phyloP scores from a whole-genome alignment of 179 eudicot species.

The Patellifolia procumbens region DNA sequence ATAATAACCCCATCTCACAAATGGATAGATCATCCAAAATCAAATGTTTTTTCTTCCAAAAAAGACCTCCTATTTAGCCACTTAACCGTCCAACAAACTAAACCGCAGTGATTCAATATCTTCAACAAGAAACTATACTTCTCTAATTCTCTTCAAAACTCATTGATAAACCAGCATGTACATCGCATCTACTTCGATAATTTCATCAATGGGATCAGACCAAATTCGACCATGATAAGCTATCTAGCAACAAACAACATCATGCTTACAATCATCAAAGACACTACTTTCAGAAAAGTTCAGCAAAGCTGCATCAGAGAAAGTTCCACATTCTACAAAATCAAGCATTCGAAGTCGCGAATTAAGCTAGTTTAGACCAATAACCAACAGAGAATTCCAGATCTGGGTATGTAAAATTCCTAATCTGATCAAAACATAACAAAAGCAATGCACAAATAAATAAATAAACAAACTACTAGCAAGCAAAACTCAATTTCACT shows the following conservation, averaged over 20 bases:
- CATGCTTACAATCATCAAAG: not conserved
- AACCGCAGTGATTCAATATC: not conserved
- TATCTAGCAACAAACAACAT: not conserved
- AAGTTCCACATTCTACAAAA: not conserved
- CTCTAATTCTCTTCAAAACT: not conserved
- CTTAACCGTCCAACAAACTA: not conserved
- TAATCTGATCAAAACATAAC: too few species aligned
- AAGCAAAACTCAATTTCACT: not conserved
- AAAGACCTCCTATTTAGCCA: too few species aligned
- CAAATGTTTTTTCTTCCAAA: too few species aligned
- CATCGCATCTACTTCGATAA: not conserved
- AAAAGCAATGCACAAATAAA: too few species aligned
- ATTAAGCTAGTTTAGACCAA: not conserved
- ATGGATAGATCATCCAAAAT: too few species aligned
- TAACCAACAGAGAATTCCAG: slow-evolving; percentile 15
- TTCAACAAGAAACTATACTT: not conserved
- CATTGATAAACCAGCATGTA: not conserved
- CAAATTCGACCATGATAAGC: slow-evolving; percentile 2
- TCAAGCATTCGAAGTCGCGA: not conserved
- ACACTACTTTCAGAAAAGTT: not conserved
- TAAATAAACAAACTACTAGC: too few species aligned
- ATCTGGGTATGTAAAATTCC: not conserved
- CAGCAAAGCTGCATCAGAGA: slow-evolving; percentile 7
- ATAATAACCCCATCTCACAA: too few species aligned
- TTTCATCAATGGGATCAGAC: not conserved